Evolutionary conservation across 2,329 filamentous ascomycete species (phyloP).

Genomic region (Trichoderma sp.): DNA sequence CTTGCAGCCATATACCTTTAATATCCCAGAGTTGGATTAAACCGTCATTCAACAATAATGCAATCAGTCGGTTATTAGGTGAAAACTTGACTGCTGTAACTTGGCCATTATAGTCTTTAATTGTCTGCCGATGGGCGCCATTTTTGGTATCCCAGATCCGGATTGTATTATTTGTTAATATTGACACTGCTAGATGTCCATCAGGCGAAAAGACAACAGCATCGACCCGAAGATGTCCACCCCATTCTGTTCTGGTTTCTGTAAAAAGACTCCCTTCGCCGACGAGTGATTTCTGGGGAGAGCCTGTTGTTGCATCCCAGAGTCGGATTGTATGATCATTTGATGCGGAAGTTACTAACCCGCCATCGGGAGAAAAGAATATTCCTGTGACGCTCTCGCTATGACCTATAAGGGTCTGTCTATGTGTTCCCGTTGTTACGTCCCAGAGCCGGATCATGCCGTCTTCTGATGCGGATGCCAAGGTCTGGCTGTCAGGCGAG

Average conservation of each 20-base stretch:
- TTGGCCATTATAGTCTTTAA: background rate
- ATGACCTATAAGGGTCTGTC: background rate
- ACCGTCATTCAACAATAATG: background rate
- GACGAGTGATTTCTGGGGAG: background rate
- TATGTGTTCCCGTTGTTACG: background rate
- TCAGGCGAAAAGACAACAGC: background rate
- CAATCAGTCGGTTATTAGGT: background rate
- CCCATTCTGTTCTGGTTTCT: fast-evolving
- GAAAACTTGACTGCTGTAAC: background rate
- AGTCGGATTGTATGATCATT: background rate
- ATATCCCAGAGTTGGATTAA: background rate
- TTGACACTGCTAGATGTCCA: background rate
- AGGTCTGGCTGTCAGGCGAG: background rate
- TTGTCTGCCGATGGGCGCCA: background rate
- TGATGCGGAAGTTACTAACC: background rate
- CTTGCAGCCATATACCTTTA: background rate
- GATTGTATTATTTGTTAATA: background rate
- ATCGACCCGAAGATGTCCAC: fast-evolving
- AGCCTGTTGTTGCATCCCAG: background rate
- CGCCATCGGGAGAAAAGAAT: background rate
- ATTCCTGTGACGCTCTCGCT: background rate
- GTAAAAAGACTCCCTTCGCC: background rate
- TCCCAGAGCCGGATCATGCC: background rate
- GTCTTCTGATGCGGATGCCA: background rate
- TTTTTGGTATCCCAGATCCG: background rate